phyloP scores from a whole-genome alignment of 306 rosid species.

The Trifolium subterraneum region DNA sequence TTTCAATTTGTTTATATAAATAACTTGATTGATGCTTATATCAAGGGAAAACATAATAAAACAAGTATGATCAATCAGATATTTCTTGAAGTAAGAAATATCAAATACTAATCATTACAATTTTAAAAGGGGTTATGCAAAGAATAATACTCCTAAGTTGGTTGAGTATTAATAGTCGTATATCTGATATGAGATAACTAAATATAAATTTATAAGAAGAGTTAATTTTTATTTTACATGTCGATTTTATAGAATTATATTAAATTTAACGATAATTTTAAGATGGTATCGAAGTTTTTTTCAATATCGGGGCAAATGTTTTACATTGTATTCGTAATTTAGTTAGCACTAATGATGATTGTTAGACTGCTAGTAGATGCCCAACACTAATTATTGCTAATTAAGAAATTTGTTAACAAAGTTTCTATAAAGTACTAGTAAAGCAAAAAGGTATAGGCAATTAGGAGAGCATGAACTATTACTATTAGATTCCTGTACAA shows the following conservation, averaged over 20 bases:
- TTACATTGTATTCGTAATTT: neutral
- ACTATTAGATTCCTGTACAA: neutral
- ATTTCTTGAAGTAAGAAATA: neutral
- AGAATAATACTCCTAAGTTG: neutral
- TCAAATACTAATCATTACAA: constrained; percentile 35
- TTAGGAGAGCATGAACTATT: constrained; percentile 11
- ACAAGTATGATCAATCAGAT: constrained; percentile 11
- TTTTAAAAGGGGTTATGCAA: neutral
- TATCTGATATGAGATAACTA: too few species aligned
- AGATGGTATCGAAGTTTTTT: too few species aligned
- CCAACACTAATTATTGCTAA: constrained; percentile 43
- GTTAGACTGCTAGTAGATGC: neutral
- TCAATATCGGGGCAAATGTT: too few species aligned
- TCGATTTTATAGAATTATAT: too few species aligned
- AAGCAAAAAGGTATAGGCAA: constrained; percentile 37
- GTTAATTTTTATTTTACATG: too few species aligned
- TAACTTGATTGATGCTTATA: constrained; percentile 37
- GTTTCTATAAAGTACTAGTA: constrained; percentile 6
- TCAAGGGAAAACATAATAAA: constrained; percentile 30
- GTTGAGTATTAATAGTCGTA: too few species aligned
- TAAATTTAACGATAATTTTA: too few species aligned
- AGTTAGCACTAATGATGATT: constrained; percentile 39
- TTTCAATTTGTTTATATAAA: neutral
- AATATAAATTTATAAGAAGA: too few species aligned
- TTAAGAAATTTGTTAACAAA: constrained; percentile 35